Percentiles rank a stretch among this genome's conserved stretches.
phyloP scores from a whole-genome alignment of 1,284 basidiomycete species.

The Austroboletus niveus region DNA sequence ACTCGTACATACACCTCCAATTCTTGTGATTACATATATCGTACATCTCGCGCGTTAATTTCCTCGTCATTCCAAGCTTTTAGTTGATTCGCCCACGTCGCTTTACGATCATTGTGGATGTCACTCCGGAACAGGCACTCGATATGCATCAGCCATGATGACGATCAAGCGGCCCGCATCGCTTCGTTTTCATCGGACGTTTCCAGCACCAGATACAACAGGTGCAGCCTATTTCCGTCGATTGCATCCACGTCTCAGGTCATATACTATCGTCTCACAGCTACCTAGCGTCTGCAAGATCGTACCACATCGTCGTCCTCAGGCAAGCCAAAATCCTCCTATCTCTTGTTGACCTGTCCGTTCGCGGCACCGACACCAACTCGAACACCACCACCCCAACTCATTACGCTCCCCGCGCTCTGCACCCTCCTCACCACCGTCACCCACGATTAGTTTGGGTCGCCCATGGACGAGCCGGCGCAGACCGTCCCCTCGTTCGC shows the following conservation, averaged over 20 bases:
- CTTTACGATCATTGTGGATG: conserved; percentile 2
- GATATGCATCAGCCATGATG: conserved; percentile 21
- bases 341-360: conserved; percentile 24
- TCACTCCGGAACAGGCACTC: conserved; percentile 19
- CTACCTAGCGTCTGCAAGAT: conserved; percentile 16
- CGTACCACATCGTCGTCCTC: conserved; percentile 13
- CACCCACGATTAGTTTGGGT: conserved; percentile 72
- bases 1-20: no score
- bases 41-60: no score
- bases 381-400: background rate
- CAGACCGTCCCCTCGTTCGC: conserved; percentile 10
- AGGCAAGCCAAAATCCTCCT: conserved; percentile 10
- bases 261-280: conserved; percentile 5
- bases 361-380: background rate
- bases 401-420: conserved; percentile 23
- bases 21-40: no score
- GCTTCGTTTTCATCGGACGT: conserved; percentile 19
- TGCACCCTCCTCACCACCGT: conserved; percentile 32
- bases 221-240: conserved; percentile 11
- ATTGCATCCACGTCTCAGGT: no score
- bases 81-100: no score
- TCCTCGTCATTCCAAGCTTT: no score
- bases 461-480: conserved; percentile 34
- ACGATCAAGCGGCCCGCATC: conserved; percentile 8
- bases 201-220: conserved; percentile 18